phyloP scores from a whole-genome alignment of 169 alveolate genomes.

The Plasmodium adleri region DNA sequence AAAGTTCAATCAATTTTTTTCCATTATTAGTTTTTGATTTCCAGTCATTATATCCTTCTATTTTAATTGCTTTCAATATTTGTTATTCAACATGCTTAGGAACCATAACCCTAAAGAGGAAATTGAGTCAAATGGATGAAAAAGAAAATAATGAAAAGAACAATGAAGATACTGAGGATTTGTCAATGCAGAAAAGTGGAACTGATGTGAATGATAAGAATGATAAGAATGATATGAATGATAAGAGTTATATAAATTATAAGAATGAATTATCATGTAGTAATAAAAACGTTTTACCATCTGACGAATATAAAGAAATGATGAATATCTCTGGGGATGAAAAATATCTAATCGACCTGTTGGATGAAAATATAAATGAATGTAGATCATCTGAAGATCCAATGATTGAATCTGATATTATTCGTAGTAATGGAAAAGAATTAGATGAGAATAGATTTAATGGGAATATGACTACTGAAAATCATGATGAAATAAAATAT shows the following conservation, averaged over 20 bases:
- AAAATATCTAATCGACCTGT: too few relatives aligned
- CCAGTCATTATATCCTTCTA: conserved; percentile 96
- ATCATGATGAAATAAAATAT: background rate
- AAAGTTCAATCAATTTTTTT: conserved; percentile 91
- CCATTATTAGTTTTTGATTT: conserved; percentile 97
- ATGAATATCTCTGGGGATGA: background rate
- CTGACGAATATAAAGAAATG: background rate
- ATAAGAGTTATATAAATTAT: too few relatives aligned
- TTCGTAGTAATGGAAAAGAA: too few relatives aligned
- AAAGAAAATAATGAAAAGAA: background rate
- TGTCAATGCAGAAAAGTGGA: too few relatives aligned
- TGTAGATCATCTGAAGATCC: background rate
- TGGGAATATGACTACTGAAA: background rate
- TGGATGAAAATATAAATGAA: background rate
- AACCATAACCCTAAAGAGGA: conserved; percentile 40
- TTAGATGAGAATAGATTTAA: background rate
- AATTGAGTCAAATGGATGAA: background rate
- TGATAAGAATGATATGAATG: background rate
- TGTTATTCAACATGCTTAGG: conserved; percentile 93
- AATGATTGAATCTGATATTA: too few relatives aligned
- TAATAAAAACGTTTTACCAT: too few relatives aligned
- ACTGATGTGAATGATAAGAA: background rate
- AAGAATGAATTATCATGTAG: too few relatives aligned
- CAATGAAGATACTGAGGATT: background rate
- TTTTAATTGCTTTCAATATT: conserved; percentile 96